Evolutionary conservation across 768 basidiomycete genomes (phyloP).

Genomic region (Panellus pusillus): DNA sequence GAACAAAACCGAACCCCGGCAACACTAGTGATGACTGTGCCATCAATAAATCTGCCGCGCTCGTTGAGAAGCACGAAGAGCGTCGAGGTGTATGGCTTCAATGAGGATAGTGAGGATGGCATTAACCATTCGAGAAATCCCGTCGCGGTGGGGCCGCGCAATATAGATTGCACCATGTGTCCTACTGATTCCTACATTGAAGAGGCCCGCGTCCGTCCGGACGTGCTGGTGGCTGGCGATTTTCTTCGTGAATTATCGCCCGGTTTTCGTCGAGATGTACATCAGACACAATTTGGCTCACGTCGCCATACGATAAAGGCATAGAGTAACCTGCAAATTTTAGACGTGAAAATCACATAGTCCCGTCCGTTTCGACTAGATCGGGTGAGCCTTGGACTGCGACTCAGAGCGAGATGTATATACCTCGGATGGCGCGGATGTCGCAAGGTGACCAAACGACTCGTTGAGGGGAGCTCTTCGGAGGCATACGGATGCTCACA

Average conservation of each 20-base stretch:
- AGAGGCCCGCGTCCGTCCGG: no score
- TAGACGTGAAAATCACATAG: constrained; percentile 88
- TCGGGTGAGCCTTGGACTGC: neutral
- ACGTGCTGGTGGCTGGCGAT: constrained; percentile 91
- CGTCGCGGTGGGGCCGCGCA: constrained; percentile 76
- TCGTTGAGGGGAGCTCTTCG: neutral
- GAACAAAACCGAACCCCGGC: no score
- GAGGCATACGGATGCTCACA: constrained; percentile 5
- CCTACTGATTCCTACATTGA: no score
- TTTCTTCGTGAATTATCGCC: no score
- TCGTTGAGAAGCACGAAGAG: constrained; percentile 91
- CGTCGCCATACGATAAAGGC: constrained; percentile 83
- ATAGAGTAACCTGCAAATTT: constrained; percentile 91
- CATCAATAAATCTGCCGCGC: no score
- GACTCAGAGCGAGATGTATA: neutral
- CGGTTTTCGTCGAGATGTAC: neutral
- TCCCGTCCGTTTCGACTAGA: constrained; percentile 59
- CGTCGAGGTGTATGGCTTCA: constrained; percentile 76
- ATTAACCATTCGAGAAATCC: constrained; percentile 88
- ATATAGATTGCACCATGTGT: no score
- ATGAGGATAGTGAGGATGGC: constrained; percentile 72
- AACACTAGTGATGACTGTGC: no score
- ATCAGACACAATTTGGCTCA: constrained; percentile 66
- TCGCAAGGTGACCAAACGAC: constrained; percentile 11
- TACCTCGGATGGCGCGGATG: constrained; percentile 11